Conservation (phyloP, 1,284 basidiomycete species). For the Moesziomyces parantarcticus region DNA sequence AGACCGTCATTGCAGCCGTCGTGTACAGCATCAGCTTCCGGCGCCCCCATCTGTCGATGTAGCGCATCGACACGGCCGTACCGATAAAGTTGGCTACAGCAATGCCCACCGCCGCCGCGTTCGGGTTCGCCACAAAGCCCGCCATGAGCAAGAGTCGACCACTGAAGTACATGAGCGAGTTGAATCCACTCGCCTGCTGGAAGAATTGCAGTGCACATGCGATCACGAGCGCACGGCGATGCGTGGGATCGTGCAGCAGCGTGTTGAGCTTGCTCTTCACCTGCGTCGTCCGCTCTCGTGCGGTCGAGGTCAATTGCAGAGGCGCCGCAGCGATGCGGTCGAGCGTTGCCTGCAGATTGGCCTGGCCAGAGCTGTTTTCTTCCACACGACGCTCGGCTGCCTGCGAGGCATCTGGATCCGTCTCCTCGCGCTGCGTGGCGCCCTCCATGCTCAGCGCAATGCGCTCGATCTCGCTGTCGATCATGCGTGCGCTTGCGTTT, state of each 20-base stretch:
- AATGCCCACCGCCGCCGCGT: slow-evolving; percentile 52
- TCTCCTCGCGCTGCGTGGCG: slow-evolving; percentile 6
- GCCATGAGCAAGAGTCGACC: slow-evolving; percentile 53
- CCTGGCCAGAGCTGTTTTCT: background rate
- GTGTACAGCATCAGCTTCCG: slow-evolving; percentile 56
- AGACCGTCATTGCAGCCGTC: slow-evolving; percentile 38
- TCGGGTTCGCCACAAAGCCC: slow-evolving; percentile 58
- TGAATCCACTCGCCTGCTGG: slow-evolving; percentile 48
- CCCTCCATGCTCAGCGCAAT: slow-evolving; percentile 47
- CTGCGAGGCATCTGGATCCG: slow-evolving; percentile 18
- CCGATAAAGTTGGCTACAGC: slow-evolving; percentile 59
- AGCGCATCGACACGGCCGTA: slow-evolving; percentile 50
- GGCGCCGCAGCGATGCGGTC: slow-evolving; percentile 15
- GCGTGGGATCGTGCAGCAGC: slow-evolving; percentile 32
- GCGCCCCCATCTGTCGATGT: slow-evolving; percentile 53
- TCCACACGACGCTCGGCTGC: slow-evolving; percentile 4
- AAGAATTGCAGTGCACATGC: slow-evolving; percentile 50
- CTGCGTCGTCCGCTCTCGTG: slow-evolving; percentile 14
- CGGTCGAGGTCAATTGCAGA: slow-evolving; percentile 15
- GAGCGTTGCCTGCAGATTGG: slow-evolving; percentile 8
- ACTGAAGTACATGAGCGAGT: slow-evolving; percentile 51
- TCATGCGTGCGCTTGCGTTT: slow-evolving; percentile 24
- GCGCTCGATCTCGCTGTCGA: slow-evolving; percentile 49
- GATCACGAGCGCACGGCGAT: slow-evolving; percentile 50
- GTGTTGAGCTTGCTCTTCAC: slow-evolving; percentile 35